A percentile compares a stretch with the other conserved stretches of the same genome.
Conservation (phyloP, 1,284 basidiomycete genomes). For the Trichosporon sp. region DNA sequence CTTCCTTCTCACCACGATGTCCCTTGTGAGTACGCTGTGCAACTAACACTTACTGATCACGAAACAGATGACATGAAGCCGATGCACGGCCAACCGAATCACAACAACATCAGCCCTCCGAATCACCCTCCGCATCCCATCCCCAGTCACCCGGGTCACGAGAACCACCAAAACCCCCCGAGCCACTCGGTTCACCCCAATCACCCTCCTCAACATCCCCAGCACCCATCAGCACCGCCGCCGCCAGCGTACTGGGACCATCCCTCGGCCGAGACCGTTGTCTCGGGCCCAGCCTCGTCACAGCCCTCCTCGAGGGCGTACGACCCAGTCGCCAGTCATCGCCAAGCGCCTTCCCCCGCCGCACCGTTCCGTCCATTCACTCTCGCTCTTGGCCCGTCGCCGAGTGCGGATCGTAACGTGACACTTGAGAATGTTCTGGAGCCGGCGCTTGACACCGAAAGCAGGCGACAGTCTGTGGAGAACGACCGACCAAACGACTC, state of each 20-base stretch:
- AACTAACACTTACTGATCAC: background rate
- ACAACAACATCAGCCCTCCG: slow-evolving; percentile 10
- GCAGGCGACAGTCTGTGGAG: background rate
- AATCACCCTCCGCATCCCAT: background rate
- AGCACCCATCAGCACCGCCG: background rate
- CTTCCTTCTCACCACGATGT: background rate
- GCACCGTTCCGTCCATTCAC: slow-evolving; percentile 18
- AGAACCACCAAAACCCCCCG: background rate
- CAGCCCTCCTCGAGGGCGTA: slow-evolving; percentile 13
- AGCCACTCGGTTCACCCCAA: background rate
- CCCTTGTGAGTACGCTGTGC: background rate
- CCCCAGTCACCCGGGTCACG: background rate
- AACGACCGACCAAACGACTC: background rate
- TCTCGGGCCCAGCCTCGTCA: background rate
- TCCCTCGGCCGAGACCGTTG: slow-evolving; percentile 9
- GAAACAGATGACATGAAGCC: slow-evolving; percentile 6
- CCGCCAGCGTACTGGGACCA: slow-evolving; percentile 11
- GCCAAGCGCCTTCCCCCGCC: background rate
- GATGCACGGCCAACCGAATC: background rate
- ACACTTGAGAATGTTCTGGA: slow-evolving; percentile 16
- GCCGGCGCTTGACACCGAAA: background rate
- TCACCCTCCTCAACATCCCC: background rate
- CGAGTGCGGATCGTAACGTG: slow-evolving; percentile 4
- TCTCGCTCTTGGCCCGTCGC: background rate
- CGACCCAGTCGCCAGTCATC: slow-evolving; percentile 3